phyloP scores from a whole-genome alignment of 2,329 filamentous ascomycete genomes.

The Phaeosphaeria sp. region DNA sequence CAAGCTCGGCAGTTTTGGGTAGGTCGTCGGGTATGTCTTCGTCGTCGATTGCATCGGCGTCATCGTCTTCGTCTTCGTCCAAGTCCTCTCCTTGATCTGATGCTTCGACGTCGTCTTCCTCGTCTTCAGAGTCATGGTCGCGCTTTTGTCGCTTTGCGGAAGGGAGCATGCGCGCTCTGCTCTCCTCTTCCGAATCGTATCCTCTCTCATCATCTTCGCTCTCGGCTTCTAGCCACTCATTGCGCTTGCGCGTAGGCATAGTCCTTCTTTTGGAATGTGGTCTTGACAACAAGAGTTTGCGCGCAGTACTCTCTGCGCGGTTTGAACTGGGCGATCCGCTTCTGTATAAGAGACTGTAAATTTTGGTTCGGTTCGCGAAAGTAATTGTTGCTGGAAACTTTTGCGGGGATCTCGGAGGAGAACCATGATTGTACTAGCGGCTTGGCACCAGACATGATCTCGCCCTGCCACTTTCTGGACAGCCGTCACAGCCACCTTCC shows the following conservation, averaged over 20 bases:
- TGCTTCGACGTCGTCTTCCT: conserved; percentile 10
- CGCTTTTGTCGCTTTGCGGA: conserved; percentile 71
- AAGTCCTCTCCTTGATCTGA: conserved; percentile 26
- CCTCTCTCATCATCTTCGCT: conserved; percentile 56
- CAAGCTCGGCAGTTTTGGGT: conserved; percentile 38
- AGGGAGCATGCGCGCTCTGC: conserved; percentile 64
- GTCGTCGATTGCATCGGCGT: conserved; percentile 18
- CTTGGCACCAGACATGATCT: conserved; percentile 15
- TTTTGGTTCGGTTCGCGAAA: conserved; percentile 6
- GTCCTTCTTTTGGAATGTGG: neutral
- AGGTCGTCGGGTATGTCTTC: conserved; percentile 25
- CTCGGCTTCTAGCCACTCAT: conserved; percentile 70
- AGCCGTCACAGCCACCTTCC: conserved; percentile 4
- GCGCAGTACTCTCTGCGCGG: neutral
- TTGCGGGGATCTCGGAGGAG: conserved; percentile 36
- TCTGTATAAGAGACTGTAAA: neutral
- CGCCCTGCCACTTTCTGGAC: conserved; percentile 12
- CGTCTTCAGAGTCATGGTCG: conserved; percentile 49
- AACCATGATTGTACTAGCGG: conserved; percentile 24
- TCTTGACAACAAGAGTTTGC: neutral
- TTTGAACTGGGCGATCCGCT: neutral
- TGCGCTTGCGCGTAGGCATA: conserved; percentile 72
- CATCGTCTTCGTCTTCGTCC: conserved; percentile 25
- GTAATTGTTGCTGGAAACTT: conserved; percentile 21
- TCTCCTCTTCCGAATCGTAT: conserved; percentile 73